Percentiles rank a stretch among this genome's conserved stretches.
These are phyloP conservation scores for Adansonia digitata DNA, from an alignment of 345 rosid species.

Conservation along the genomic window DNA sequence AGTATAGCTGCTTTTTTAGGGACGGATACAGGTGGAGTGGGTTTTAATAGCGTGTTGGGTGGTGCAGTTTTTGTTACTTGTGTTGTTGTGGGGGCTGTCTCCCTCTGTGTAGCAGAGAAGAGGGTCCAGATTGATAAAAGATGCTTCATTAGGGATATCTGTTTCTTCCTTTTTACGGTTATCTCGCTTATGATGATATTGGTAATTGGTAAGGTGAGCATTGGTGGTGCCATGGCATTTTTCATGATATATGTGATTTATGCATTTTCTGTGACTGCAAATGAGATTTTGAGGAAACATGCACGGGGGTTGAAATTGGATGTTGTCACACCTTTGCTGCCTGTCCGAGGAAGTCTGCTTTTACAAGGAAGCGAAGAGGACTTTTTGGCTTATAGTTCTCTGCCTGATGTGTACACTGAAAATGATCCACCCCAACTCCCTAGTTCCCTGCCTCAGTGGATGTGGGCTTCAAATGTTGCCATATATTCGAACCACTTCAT, in stretches of 20 bases:
- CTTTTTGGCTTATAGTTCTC: conserved; percentile 33
- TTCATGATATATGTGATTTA: conserved; percentile 62
- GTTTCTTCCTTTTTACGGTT: conserved; percentile 70
- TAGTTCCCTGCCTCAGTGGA: conserved; percentile 32
- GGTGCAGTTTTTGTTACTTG: conserved; percentile 89
- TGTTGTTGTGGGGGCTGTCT: conserved; percentile 76
- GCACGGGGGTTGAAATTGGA: conserved; percentile 40
- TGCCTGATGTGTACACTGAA: conserved; percentile 48
- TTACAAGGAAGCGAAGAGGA: conserved; percentile 41
- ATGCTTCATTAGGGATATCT: conserved; percentile 74
- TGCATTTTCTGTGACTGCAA: conserved; percentile 66
- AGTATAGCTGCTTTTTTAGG: conserved; percentile 91
- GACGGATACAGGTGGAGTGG: conserved; percentile 65
- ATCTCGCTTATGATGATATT: conserved; percentile 46
- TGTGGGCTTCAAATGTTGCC: conserved; percentile 76
- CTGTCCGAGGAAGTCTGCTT: conserved; percentile 42
- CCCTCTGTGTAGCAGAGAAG: conserved; percentile 61
- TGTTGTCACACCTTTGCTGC: conserved; percentile 43
- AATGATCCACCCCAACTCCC: conserved; percentile 37
- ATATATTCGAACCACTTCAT: conserved; percentile 54
- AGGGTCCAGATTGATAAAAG: conserved; percentile 63
- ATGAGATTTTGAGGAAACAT: conserved; percentile 74
- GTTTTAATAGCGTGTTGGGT: conserved; percentile 85
- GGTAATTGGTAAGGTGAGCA: conserved; percentile 58
- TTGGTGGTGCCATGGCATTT: conserved; percentile 58